phyloP scores from a whole-genome alignment of 495 filamentous ascomycete genomes.

The Letharia columbiana region DNA sequence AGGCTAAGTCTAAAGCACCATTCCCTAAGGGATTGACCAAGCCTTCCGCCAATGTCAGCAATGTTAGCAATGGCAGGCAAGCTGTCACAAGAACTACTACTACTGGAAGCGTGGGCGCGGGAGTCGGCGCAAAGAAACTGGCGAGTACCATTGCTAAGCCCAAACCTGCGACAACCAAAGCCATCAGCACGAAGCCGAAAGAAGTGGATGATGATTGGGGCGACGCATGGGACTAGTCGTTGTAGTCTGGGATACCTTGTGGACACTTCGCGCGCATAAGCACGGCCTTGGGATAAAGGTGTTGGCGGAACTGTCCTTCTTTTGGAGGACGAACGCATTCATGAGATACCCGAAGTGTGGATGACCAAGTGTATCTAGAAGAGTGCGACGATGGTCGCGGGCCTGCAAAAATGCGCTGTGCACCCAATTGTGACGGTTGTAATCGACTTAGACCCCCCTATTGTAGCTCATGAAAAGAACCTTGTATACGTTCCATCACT shows the following conservation, averaged over 20 bases:
- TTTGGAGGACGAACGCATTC: not conserved
- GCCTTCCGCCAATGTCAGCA: constrained; percentile 25
- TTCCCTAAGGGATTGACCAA: constrained; percentile 73
- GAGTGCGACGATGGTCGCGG: not conserved
- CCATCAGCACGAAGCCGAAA: constrained; percentile 45
- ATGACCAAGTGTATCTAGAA: not conserved
- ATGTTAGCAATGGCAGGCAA: constrained; percentile 1
- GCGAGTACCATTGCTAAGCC: constrained; percentile 30
- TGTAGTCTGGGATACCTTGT: not conserved
- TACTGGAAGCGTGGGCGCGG: constrained; percentile 27
- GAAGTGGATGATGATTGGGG: constrained; percentile 50
- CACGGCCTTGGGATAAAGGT: not conserved
- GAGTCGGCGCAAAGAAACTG: constrained; percentile 34
- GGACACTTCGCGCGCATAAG: not conserved
- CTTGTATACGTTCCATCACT: not conserved
- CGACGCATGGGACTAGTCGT: constrained; percentile 44
- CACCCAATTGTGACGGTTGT: not conserved
- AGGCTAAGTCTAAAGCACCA: constrained; percentile 60
- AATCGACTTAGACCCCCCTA: not conserved
- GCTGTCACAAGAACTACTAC: constrained; percentile 30
- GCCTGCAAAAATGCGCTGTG: not conserved
- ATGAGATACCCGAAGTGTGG: not conserved
- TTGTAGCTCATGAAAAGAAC: not conserved
- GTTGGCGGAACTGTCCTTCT: not conserved
- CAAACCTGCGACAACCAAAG: constrained; percentile 34